Conservation (phyloP, 2,329 filamentous ascomycete genomes). For the Penicillium sp. region DNA sequence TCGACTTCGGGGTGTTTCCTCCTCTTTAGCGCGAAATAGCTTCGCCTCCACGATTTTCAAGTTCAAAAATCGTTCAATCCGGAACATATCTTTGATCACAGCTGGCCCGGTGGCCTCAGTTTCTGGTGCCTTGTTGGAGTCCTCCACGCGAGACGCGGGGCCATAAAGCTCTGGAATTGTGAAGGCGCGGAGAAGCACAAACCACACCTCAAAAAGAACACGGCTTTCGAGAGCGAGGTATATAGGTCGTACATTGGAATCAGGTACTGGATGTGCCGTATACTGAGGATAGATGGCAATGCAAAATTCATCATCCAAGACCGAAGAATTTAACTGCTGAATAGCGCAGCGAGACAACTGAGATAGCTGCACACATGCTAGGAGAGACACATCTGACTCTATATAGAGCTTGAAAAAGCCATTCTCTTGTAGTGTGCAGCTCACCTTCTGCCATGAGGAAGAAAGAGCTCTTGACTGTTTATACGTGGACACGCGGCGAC, state of each 20-base stretch:
- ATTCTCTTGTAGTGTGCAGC: slow-evolving; percentile 90
- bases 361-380: slow-evolving; percentile 81
- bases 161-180: slow-evolving; percentile 89
- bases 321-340: slow-evolving; percentile 84
- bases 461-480: slow-evolving; percentile 58
- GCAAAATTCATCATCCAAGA: slow-evolving; percentile 89
- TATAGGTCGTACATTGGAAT: slow-evolving; percentile 80
- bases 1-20: slow-evolving; percentile 33
- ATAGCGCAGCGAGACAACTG: slow-evolving; percentile 87
- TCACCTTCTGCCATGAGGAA: slow-evolving; percentile 80
- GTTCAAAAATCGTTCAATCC: slow-evolving; percentile 62
- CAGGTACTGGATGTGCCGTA: slow-evolving; percentile 67
- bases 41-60: slow-evolving; percentile 64
- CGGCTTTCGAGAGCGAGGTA: slow-evolving; percentile 85
- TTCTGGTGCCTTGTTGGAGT: slow-evolving; percentile 41
- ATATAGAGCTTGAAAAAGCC: slow-evolving; percentile 89
- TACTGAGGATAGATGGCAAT: slow-evolving; percentile 96
- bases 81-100: slow-evolving; percentile 60
- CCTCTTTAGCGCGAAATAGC: slow-evolving; percentile 42
- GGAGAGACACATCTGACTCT: slow-evolving; percentile 75
- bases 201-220: slow-evolving; percentile 96
- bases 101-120: slow-evolving; percentile 29
- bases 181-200: slow-evolving; percentile 85
- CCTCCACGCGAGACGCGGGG: slow-evolving; percentile 55
- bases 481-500: slow-evolving; percentile 52